Evolutionary conservation across 108 stramenopile genomes (phyloP), one percentile per base, ranked within the genome.

Genomic region (Skeletonema menzelii): DNA sequence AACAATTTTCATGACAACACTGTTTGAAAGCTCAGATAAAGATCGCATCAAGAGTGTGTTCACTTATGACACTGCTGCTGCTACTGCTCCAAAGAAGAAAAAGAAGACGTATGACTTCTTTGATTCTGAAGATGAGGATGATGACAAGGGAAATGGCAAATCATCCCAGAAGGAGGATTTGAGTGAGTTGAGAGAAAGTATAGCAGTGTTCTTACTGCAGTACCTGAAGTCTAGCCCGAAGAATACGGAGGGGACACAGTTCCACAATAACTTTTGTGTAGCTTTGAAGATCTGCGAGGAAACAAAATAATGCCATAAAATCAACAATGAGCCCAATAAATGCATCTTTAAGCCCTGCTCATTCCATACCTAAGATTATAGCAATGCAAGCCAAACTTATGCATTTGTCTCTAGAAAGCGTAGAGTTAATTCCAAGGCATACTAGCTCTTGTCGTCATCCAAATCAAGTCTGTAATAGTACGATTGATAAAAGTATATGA

Each of bases 191-290:
- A 49, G 82, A 38, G 89, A 88, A 42, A 88, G 86, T 34, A 67
- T 95, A n/a, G 83, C 88, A 22, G 37, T 92, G 10, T 95, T 95
- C 63, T 83, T 95, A 26, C 46, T 95, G 66, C 90, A 92, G 58
- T 88, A 88, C 15, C 65, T 95, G 44, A 90, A 93, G 80, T 62
- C 78, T 24, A 93, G 88, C 58, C 95, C 95, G 26, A 95, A 93
- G 72, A 91, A 95, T 78, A 72, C 80, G 30, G 87, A 87, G 64
- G 91, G 86, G 4, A 82, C 88, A 13, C 69, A 75, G 67, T 95
- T 90, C 59, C 75, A 77, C 17, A 73, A 85, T 40, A 95, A 95
- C 65, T 84, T 91, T 59, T 84, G 87, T 62, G 86, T 84, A 56
- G 88, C 91, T 44, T 78, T 93, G 56, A 86, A 93, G 46, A 72